A percentile compares a stretch with the other conserved stretches of the same genome.
These are phyloP conservation scores for Malus asiatica DNA, from an alignment of 306 rosid species.

Conservation along the genomic window DNA sequence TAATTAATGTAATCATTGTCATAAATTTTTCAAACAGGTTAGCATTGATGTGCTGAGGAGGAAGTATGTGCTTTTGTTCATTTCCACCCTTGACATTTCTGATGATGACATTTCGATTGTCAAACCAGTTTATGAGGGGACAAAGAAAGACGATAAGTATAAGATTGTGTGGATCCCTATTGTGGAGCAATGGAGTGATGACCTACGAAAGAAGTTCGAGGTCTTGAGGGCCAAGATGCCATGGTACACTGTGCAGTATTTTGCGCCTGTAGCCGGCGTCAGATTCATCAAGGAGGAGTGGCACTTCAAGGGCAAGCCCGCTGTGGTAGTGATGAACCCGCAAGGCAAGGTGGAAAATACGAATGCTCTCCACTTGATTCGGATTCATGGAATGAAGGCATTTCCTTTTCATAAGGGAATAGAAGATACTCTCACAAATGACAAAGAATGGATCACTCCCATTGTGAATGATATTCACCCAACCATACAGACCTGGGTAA, in stretches of 20 bases:
- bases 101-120: conserved; percentile 34
- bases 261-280: conserved; percentile 25
- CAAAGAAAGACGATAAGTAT: conserved; percentile 12
- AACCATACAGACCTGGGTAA: conserved; percentile 13
- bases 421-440: not conserved
- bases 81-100: conserved; percentile 45
- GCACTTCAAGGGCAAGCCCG: conserved; percentile 42
- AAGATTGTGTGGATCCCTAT: conserved; percentile 65
- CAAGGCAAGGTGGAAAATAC: conserved; percentile 32
- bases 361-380: conserved; percentile 47
- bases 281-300: conserved; percentile 44
- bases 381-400: conserved; percentile 38
- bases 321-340: conserved; percentile 25
- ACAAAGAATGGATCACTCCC: conserved; percentile 18
- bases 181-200: conserved; percentile 43
- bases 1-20: no score
- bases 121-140: conserved; percentile 25
- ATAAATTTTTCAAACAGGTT: conserved; percentile 12
- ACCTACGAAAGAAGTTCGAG: conserved; percentile 41
- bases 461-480: conserved; percentile 9
- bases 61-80: conserved; percentile 37
- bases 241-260: conserved; percentile 37
- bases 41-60: conserved; percentile 26
- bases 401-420: conserved; percentile 22
- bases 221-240: conserved; percentile 36